Conservation (phyloP, 495 filamentous ascomycete genomes). For the Podospora bellae-mahoneyi region DNA sequence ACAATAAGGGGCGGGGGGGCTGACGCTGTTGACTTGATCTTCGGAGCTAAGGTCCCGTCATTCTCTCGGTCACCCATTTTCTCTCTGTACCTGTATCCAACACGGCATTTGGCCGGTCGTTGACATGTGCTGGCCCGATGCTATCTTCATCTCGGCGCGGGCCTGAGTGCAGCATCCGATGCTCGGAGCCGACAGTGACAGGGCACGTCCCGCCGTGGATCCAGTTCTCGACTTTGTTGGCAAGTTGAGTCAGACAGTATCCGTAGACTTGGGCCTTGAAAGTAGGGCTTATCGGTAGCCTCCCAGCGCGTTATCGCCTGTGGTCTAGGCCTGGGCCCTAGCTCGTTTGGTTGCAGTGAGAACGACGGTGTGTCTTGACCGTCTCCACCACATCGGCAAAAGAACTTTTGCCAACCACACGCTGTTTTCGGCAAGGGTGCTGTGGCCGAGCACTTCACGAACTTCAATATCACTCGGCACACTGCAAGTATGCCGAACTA, state of each 20-base stretch:
- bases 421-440: neutral
- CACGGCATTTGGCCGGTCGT: neutral
- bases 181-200: neutral
- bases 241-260: no score
- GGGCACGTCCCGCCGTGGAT: neutral
- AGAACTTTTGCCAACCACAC: neutral
- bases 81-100: neutral
- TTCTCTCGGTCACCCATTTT: neutral
- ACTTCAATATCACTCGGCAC: neutral
- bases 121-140: neutral
- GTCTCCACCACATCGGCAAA: neutral
- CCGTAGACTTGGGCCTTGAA: no score
- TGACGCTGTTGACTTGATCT: conserved; percentile 5
- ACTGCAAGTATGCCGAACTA: neutral
- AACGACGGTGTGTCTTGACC: neutral
- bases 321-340: neutral
- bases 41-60: neutral
- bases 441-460: neutral
- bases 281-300: neutral
- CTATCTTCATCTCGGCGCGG: neutral
- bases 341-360: neutral
- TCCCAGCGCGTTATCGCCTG: neutral
- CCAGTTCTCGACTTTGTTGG: neutral
- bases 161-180: neutral
- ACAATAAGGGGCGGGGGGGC: neutral